A percentile compares a stretch with the other conserved stretches of the same genome.
These are phyloP conservation scores for Penicillium sp. DNA, from an alignment of 2,329 filamentous ascomycete genomes.

Conservation along the genomic window DNA sequence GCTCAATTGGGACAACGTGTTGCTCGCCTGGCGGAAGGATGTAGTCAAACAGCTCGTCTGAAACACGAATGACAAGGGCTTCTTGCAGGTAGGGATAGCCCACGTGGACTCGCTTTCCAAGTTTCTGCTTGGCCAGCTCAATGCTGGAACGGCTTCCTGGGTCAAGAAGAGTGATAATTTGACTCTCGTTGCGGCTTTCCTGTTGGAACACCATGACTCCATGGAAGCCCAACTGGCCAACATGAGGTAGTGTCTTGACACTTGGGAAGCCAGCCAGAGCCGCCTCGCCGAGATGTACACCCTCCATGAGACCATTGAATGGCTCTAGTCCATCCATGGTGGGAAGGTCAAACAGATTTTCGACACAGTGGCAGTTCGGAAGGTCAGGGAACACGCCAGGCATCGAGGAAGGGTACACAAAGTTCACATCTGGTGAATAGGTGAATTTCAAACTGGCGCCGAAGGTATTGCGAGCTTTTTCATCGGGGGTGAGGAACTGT, in stretches of 20 bases:
- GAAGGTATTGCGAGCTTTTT: constrained; percentile 84
- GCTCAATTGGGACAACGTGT: constrained; percentile 69
- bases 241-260: constrained; percentile 81
- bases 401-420: constrained; percentile 83
- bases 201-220: constrained; percentile 94
- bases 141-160: constrained; percentile 71
- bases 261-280: constrained; percentile 95
- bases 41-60: constrained; percentile 93
- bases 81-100: constrained; percentile 96
- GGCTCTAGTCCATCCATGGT: constrained; percentile 87
- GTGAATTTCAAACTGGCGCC: constrained; percentile 93
- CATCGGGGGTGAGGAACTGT: constrained; percentile 72
- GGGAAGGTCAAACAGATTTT: constrained; percentile 95
- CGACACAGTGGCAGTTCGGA: constrained; percentile 81
- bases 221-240: constrained; percentile 79
- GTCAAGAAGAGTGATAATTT: constrained; percentile 82
- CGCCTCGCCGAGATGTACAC: constrained; percentile 76
- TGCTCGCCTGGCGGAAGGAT: constrained; percentile 67
- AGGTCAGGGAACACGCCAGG: constrained; percentile 90
- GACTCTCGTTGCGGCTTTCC: constrained; percentile 94
- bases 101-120: constrained; percentile 85
- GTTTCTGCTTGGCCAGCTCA: constrained; percentile 73
- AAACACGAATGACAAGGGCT: constrained; percentile 84
- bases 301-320: constrained; percentile 79
- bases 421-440: constrained; percentile 76